Evolutionary conservation across 2,329 filamentous ascomycete genomes (phyloP), one percentile per base, ranked within the genome.

Genomic region (Penicillium glabrum): DNA sequence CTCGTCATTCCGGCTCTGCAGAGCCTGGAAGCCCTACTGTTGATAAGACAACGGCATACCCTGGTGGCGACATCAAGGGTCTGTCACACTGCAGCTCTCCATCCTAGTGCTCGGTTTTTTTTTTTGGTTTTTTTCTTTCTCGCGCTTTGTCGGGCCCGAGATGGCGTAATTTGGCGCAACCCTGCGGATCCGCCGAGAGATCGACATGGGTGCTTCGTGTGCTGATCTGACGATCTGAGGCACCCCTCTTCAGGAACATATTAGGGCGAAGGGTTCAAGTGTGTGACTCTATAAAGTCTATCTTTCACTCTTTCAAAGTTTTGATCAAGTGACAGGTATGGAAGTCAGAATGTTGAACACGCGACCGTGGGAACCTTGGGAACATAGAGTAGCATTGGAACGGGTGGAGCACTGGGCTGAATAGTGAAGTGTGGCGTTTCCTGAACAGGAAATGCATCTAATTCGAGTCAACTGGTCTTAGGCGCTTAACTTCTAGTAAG

Each of bases 51-150:
- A 11, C 29, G 31, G 31, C 31, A 33, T 33, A 13, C 31, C 31
- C 31, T 33, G 31, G 49, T 33, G 31, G 49, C 49, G 49, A 19
- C 6, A n/a, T 41, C 21, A 31, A 51, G 26, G n/a, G 11, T 31
- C 14, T 23, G 49, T 51, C 49, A 44, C 49, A 51, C 49, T 51
- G 49, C 49, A 51, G 35, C 49, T 45, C 27, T 44, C 37, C 24
- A 24, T 43, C 41, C 23, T 4, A 21, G 5, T 3, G 14, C 14
- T 26, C 10, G 7, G 19, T 41, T 26, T 24, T 7, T 37, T 13
- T 24, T 24, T 45, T 45, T 29, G 9, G 7, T 7, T 7, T 24
- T 37, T 13, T 24, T 24, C 26, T 45, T 26, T 26, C 24, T 45
- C 24, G 13, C 16, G 4, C 11, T 14, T 26, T 45, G 7, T 19